Percentiles rank a stretch among this genome's conserved stretches.
Conservation (phyloP, 1,284 basidiomycete genomes). For the Ustilago curta region DNA sequence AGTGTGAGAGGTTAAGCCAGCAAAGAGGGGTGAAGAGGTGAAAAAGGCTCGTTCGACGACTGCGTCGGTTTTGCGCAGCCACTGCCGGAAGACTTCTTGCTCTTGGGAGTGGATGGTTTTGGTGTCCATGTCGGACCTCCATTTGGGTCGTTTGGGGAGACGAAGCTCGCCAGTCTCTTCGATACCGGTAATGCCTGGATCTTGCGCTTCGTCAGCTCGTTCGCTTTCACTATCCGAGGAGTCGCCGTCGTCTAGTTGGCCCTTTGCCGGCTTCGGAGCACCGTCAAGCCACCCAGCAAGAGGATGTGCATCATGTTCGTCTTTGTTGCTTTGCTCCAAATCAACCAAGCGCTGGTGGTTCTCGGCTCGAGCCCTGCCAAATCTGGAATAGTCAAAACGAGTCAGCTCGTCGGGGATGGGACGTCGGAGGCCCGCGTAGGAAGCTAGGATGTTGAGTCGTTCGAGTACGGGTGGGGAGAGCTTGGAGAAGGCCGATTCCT, state of each 20-base stretch:
- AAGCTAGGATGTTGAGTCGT: constrained; percentile 51
- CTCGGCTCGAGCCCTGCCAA: constrained; percentile 40
- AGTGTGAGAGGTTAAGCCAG: constrained; percentile 33
- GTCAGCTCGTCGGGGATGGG: constrained; percentile 36
- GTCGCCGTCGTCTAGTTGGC: neutral
- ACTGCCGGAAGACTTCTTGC: constrained; percentile 50
- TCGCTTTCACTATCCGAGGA: constrained; percentile 16
- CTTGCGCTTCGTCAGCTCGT: constrained; percentile 6
- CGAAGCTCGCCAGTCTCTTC: constrained; percentile 43
- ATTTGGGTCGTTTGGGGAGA: constrained; percentile 56
- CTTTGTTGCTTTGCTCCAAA: constrained; percentile 16
- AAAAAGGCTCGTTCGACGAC: constrained; percentile 51
- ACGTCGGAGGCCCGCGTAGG: constrained; percentile 41
- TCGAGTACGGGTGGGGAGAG: constrained; percentile 52
- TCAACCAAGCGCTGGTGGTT: constrained; percentile 27
- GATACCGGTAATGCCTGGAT: constrained; percentile 27
- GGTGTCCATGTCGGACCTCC: constrained; percentile 51
- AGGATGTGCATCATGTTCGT: constrained; percentile 23
- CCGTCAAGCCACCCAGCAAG: constrained; percentile 33
- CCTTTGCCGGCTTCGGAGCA: neutral
- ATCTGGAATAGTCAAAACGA: constrained; percentile 44
- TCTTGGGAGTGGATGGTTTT: constrained; percentile 58
- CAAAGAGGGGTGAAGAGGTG: constrained; percentile 47
- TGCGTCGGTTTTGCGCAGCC: constrained; percentile 54
- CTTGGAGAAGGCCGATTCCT: constrained; percentile 58